phyloP scores from a whole-genome alignment of 2,329 filamentous ascomycete genomes.

The Fusarium sublunatum region DNA sequence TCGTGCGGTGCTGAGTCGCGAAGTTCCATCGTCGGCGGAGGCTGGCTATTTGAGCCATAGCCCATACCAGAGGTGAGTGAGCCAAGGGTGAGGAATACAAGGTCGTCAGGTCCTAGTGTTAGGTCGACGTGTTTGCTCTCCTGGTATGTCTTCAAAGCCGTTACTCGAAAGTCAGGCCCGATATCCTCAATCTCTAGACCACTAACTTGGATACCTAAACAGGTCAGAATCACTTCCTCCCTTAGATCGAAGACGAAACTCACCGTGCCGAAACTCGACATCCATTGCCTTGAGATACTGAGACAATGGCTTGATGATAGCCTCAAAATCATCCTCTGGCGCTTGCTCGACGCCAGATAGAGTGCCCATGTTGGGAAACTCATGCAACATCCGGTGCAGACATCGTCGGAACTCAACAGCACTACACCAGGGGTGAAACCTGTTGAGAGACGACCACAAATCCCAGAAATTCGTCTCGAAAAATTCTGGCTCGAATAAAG shows the following conservation, averaged over 20 bases:
- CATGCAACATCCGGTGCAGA: slow-evolving; percentile 43
- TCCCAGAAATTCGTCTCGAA: slow-evolving; percentile 48
- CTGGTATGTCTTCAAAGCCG: slow-evolving; percentile 38
- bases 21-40: slow-evolving; percentile 44
- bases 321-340: slow-evolving; percentile 44
- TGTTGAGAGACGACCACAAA: slow-evolving; percentile 45
- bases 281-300: slow-evolving; percentile 46
- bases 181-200: slow-evolving; percentile 42
- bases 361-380: slow-evolving; percentile 46
- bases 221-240: slow-evolving; percentile 16
- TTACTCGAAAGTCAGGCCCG: slow-evolving; percentile 34
- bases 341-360: slow-evolving; percentile 44
- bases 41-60: slow-evolving; percentile 39
- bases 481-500: slow-evolving; percentile 43
- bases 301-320: slow-evolving; percentile 43
- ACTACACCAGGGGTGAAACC: slow-evolving; percentile 47
- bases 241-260: background rate
- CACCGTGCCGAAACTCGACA: slow-evolving; percentile 44
- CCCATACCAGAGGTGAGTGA: slow-evolving; percentile 45
- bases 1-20: slow-evolving; percentile 45
- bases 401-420: slow-evolving; percentile 46
- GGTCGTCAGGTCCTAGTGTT: slow-evolving; percentile 22
- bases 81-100: slow-evolving; percentile 40
- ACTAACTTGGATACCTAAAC: slow-evolving; percentile 41
- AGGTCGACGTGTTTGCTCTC: slow-evolving; percentile 26